A percentile compares a stretch with the other conserved stretches of the same genome.
Conservation (phyloP, 176 grass and related monocot species). For the Hordeum vulgare region MorexV3_pseudomolecules_assembly NC_058522.1:167052605-167053104, state of each 20-base stretch:
- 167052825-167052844: slow-evolving; percentile 68
- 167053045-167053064: no score
- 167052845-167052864: slow-evolving; percentile 11
- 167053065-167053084: no score
- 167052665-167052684: not conserved
- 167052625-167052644: not conserved
- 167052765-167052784: slow-evolving; percentile 34
- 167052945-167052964: no score
- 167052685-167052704: not conserved
- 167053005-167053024: no score
- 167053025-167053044: no score
- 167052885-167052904: slow-evolving; percentile 83
- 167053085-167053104: no score
- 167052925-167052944: no score
- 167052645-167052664: not conserved
- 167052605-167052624: not conserved
- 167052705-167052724: slow-evolving; percentile 31
- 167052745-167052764: not conserved
- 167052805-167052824: slow-evolving; percentile 64
- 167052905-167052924: slow-evolving; percentile 46
- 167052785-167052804: slow-evolving; percentile 66
- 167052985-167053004: no score
- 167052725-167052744: slow-evolving; percentile 28
- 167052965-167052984: no score
- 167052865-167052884: slow-evolving; percentile 33